Conservation (phyloP, 2,329 filamentous ascomycete species). For the Beauveria caledonica region DNA sequence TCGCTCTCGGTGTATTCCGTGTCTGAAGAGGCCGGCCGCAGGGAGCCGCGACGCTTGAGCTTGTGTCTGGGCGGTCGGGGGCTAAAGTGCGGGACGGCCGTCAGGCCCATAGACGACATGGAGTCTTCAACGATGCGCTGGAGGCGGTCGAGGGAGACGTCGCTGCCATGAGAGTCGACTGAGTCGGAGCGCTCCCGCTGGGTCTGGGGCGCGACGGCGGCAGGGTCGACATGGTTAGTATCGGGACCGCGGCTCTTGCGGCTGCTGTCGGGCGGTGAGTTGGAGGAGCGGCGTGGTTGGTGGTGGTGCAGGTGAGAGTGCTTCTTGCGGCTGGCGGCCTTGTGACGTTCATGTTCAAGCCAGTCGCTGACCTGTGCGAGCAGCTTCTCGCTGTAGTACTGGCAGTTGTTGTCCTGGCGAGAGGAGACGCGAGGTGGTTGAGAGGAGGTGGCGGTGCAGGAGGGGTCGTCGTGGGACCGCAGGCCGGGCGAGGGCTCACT, state of each 20-base stretch:
- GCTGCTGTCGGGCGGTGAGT: constrained; percentile 23
- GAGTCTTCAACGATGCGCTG: constrained; percentile 71
- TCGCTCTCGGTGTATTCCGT: constrained; percentile 82
- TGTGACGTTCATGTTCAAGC: constrained; percentile 70
- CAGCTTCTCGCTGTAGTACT: constrained; percentile 46
- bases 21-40: constrained; percentile 60
- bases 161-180: constrained; percentile 57
- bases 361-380: constrained; percentile 72
- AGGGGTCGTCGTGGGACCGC: constrained; percentile 22
- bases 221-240: constrained; percentile 14
- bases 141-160: constrained; percentile 66
- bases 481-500: constrained; percentile 23
- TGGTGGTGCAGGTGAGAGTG: constrained; percentile 23
- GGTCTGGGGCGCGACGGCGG: constrained; percentile 9
- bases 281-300: constrained; percentile 32
- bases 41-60: constrained; percentile 30
- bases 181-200: constrained; percentile 40
- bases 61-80: constrained; percentile 36
- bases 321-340: constrained; percentile 45
- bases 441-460: constrained; percentile 5
- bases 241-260: background rate
- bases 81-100: constrained; percentile 34
- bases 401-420: constrained; percentile 25
- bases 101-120: constrained; percentile 46
- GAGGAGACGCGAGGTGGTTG: constrained; percentile 14